phyloP scores from a whole-genome alignment of 1,139 yeast genomes.

The Geotrichum fermentans region DNA sequence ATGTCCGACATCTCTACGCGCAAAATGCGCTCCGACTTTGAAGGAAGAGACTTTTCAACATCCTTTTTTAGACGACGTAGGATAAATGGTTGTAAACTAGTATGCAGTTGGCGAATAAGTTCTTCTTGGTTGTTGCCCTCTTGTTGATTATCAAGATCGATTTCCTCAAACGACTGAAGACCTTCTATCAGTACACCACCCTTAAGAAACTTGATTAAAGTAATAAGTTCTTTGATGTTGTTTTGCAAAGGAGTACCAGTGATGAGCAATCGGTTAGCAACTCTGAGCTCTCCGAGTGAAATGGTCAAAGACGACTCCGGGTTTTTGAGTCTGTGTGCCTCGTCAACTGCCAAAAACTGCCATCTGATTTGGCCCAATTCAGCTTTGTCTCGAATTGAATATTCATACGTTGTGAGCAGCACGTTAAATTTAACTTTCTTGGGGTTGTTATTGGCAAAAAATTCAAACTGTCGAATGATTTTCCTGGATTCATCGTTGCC shows the following conservation, averaged over 20 bases:
- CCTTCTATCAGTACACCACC: conserved; percentile 65
- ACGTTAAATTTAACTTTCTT: conserved; percentile 82
- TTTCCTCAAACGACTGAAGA: conserved; percentile 37
- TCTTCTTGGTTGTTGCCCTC: conserved; percentile 73
- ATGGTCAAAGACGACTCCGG: conserved; percentile 91
- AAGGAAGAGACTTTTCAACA: conserved; percentile 93
- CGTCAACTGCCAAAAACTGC: conserved; percentile 98
- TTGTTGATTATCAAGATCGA: conserved; percentile 89
- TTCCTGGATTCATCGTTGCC: conserved; percentile 88
- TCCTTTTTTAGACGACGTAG: conserved; percentile 91
- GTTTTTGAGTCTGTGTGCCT: conserved; percentile 93
- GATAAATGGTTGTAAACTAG: conserved; percentile 82
- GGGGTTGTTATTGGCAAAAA: conserved; percentile 50
- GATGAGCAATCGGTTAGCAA: conserved; percentile 76
- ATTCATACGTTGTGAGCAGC: conserved; percentile 88
- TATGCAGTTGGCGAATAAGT: conserved; percentile 80
- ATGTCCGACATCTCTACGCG: conserved; percentile 92
- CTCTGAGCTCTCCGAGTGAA: conserved; percentile 75
- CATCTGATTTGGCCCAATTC: conserved; percentile 82
- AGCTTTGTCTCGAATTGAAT: conserved; percentile 77
- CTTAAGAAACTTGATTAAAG: conserved; percentile 90
- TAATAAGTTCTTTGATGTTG: conserved; percentile 91
- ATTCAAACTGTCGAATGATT: conserved; percentile 79
- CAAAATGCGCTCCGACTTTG: conserved; percentile 88
- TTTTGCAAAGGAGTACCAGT: conserved; percentile 98